These are phyloP conservation scores for Alternaria conjuncta DNA, from an alignment of 2,329 filamentous ascomycete species.

Conservation along the genomic window DNA sequence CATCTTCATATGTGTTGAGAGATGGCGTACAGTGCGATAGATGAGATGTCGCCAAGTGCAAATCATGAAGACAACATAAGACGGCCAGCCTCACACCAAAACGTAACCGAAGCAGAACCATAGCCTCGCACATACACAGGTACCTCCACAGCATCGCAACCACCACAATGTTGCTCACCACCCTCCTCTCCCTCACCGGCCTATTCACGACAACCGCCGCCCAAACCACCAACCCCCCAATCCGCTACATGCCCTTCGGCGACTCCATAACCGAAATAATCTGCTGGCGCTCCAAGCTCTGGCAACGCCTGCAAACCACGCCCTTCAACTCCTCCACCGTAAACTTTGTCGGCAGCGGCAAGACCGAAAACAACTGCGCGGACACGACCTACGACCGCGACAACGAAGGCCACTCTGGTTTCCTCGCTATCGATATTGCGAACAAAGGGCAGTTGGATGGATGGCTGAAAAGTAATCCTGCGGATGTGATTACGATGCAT, in stretches of 20 bases:
- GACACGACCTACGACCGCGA: slow-evolving; percentile 52
- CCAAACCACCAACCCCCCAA: slow-evolving; percentile 20
- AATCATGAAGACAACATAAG: neutral
- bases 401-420: slow-evolving; percentile 55
- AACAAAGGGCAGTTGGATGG: slow-evolving; percentile 52
- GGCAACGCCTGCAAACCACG: slow-evolving; percentile 51
- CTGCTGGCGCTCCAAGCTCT: slow-evolving; percentile 54
- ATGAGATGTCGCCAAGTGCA: neutral
- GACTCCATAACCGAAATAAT: slow-evolving; percentile 55
- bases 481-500: slow-evolving; percentile 57
- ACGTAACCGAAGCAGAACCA: neutral
- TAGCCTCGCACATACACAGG: neutral
- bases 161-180: slow-evolving; percentile 28
- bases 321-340: slow-evolving; percentile 43
- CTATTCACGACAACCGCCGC: slow-evolving; percentile 15
- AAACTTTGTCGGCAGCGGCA: slow-evolving; percentile 49
- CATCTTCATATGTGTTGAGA: neutral
- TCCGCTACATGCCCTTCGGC: slow-evolving; percentile 53
- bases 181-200: slow-evolving; percentile 17
- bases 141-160: neutral
- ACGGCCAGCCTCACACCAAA: neutral
- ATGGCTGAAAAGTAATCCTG: slow-evolving; percentile 53
- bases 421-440: slow-evolving; percentile 54
- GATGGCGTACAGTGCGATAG: neutral
- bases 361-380: slow-evolving; percentile 44